phyloP scores from a whole-genome alignment of 129 eudicot species.

The Solidago caesia region DNA sequence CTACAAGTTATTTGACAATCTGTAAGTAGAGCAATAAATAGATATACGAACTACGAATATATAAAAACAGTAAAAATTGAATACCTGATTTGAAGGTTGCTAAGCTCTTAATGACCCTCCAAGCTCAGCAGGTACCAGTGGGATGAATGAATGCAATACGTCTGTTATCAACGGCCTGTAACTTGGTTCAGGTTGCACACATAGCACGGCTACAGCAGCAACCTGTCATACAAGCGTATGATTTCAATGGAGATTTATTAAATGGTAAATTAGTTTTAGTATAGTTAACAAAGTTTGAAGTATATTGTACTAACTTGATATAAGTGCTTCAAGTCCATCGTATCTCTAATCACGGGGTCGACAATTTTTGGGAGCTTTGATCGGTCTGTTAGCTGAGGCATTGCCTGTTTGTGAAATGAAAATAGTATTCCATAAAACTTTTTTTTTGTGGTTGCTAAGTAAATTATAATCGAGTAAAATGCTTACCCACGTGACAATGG shows the following conservation, averaged over 20 bases:
- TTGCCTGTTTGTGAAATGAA: slow-evolving; percentile 53
- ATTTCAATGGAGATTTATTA: neutral
- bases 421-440: neutral
- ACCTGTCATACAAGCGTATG: slow-evolving; percentile 43
- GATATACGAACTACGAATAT: neutral
- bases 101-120: slow-evolving; percentile 76
- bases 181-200: slow-evolving; percentile 97
- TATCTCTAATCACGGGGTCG: slow-evolving; percentile 70
- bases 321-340: slow-evolving; percentile 87
- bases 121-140: slow-evolving; percentile 81
- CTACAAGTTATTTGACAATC: neutral
- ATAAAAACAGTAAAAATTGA: slow-evolving; percentile 5
- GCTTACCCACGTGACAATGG: slow-evolving; percentile 86
- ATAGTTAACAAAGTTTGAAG: neutral
- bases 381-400: slow-evolving; percentile 84
- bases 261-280: neutral
- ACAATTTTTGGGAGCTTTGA: slow-evolving; percentile 81
- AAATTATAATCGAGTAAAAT: neutral
- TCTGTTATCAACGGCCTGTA: slow-evolving; percentile 93
- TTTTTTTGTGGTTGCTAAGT: neutral
- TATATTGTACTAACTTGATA: slow-evolving; percentile 59
- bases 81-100: slow-evolving; percentile 9
- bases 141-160: slow-evolving; percentile 85
- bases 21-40: neutral
- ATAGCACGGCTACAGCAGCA: slow-evolving; percentile 94